Evolutionary conservation across 2,329 filamentous ascomycete genomes (phyloP).

Genomic region (Phialophora verrucosa): DNA sequence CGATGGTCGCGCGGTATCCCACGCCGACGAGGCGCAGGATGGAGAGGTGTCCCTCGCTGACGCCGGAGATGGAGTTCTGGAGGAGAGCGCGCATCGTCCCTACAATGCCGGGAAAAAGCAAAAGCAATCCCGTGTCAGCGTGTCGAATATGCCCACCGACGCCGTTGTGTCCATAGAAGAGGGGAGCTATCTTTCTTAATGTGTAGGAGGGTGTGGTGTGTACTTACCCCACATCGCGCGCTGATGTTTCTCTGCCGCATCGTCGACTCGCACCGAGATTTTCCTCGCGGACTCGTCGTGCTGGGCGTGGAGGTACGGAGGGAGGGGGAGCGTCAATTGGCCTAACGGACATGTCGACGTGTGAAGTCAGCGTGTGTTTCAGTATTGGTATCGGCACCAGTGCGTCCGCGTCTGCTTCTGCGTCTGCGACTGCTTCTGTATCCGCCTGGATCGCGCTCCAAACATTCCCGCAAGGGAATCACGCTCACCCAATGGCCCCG

Average conservation of each 20-base stretch:
- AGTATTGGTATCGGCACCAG: too few species aligned
- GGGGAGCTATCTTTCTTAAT: background rate
- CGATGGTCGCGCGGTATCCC: constrained; percentile 88
- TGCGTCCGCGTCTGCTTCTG: background rate
- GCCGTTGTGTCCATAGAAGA: too few species aligned
- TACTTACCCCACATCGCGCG: constrained; percentile 91
- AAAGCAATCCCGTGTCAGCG: background rate
- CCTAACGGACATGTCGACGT: constrained; percentile 54
- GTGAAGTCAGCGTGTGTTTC: constrained; percentile 28
- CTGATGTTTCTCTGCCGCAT: constrained; percentile 73
- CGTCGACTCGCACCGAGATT: constrained; percentile 71
- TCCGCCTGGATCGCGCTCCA: background rate
- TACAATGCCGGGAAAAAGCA: constrained; percentile 45
- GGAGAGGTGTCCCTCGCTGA: constrained; percentile 94
- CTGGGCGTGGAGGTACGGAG: constrained; percentile 74
- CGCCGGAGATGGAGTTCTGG: constrained; percentile 87
- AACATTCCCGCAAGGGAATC: background rate
- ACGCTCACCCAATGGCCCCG: constrained; percentile 75
- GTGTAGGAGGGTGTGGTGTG: background rate
- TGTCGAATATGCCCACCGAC: background rate
- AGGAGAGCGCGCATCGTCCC: constrained; percentile 90
- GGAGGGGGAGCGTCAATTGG: constrained; percentile 77
- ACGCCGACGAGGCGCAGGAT: constrained; percentile 93
- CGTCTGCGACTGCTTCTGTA: background rate
- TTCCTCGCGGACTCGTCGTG: constrained; percentile 69